A percentile compares a stretch with the other conserved stretches of the same genome.
Evolutionary conservation across 148 eudicot genomes (phyloP).

Genomic region (Chenopodium formosanum): DNA sequence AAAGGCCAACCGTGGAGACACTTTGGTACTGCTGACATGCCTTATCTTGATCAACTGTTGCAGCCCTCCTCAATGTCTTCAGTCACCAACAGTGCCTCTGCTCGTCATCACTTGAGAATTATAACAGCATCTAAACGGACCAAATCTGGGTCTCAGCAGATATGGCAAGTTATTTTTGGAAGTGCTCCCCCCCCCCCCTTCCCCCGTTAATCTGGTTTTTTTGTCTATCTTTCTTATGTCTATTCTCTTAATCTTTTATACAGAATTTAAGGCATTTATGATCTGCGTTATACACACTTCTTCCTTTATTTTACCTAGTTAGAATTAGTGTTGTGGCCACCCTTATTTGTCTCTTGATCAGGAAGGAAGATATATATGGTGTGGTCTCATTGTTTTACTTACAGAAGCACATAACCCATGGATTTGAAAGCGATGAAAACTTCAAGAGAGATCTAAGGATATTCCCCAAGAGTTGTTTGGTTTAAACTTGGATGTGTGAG

Average conservation of each 20-base stretch:
- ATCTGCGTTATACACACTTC: background rate
- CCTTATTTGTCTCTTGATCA: background rate
- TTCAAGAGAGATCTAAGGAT: background rate
- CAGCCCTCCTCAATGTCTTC: slow-evolving; percentile 89
- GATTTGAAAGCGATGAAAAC: background rate
- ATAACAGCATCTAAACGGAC: slow-evolving; percentile 88
- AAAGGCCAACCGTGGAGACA: slow-evolving; percentile 77
- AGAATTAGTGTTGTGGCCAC: background rate
- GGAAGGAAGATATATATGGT: background rate
- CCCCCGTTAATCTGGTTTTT: background rate
- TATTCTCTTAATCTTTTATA: background rate
- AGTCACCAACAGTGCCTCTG: slow-evolving; percentile 72
- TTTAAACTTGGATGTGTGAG: background rate
- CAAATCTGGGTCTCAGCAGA: slow-evolving; percentile 67
- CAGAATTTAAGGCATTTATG: background rate
- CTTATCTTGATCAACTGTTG: slow-evolving; percentile 89
- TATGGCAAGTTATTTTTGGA: slow-evolving; percentile 57
- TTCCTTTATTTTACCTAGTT: background rate
- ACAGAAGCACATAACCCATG: background rate
- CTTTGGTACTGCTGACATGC: slow-evolving; percentile 91
- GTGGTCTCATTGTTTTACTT: background rate
- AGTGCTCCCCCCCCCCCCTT: slow-evolving; percentile 2
- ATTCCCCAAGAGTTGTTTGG: background rate
- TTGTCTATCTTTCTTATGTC: background rate
- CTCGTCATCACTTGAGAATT: slow-evolving; percentile 86